phyloP scores from a whole-genome alignment of 768 basidiomycete genomes.

The Tulasnella sp. region DNA sequence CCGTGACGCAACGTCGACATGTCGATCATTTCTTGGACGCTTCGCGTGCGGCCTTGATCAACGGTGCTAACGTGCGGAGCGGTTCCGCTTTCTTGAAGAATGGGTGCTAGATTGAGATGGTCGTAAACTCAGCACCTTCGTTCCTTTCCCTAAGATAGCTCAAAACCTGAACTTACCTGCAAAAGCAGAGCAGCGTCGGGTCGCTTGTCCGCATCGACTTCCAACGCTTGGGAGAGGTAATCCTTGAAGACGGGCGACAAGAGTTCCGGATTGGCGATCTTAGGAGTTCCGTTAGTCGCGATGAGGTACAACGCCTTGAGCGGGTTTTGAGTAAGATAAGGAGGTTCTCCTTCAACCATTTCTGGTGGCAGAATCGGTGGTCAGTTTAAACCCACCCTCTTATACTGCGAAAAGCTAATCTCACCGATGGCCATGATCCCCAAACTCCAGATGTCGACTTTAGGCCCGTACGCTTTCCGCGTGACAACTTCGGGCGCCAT shows the following conservation, averaged over 20 bases:
- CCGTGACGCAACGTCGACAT: background rate
- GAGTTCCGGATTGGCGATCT: slow-evolving; percentile 81
- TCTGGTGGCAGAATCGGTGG: slow-evolving; percentile 41
- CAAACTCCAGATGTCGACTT: slow-evolving; percentile 96
- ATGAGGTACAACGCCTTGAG: slow-evolving; percentile 95
- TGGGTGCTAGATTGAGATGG: slow-evolving; percentile 44
- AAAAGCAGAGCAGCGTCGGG: slow-evolving; percentile 69
- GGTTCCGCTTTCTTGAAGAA: slow-evolving; percentile 87
- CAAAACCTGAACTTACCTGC: slow-evolving; percentile 37
- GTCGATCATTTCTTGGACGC: slow-evolving; percentile 15
- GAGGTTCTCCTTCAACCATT: slow-evolving; percentile 98
- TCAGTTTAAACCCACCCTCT: background rate
- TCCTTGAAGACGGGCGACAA: slow-evolving; percentile 73
- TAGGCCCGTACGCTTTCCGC: slow-evolving; percentile 93
- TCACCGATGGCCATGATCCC: slow-evolving; percentile 85
- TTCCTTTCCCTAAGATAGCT: background rate
- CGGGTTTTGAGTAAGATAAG: slow-evolving; percentile 93
- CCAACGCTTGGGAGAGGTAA: slow-evolving; percentile 77
- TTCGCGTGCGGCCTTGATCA: slow-evolving; percentile 88
- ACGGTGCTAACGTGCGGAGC: slow-evolving; percentile 68
- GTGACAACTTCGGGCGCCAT: slow-evolving; percentile 99
- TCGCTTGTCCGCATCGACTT: slow-evolving; percentile 91
- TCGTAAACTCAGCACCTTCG: background rate
- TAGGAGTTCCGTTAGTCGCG: slow-evolving; percentile 95
- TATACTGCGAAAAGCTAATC: too few species aligned